These are phyloP conservation scores for Colletotrichum camelliae DNA, from an alignment of 2,329 filamentous ascomycete species.

Conservation along the genomic window DNA sequence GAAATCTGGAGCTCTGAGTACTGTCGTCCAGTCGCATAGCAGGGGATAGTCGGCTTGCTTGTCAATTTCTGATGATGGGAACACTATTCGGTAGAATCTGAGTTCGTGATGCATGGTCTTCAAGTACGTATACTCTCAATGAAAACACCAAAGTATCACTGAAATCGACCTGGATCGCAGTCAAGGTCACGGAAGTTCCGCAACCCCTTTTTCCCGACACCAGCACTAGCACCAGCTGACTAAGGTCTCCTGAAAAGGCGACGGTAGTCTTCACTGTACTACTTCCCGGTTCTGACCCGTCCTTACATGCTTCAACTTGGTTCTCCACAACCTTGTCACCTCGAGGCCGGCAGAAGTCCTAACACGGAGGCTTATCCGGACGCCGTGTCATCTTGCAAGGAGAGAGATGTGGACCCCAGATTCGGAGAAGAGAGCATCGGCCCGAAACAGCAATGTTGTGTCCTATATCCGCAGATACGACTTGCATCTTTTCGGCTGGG, in stretches of 20 bases:
- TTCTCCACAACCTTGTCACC: background rate
- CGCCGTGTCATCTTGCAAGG: background rate
- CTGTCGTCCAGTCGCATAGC: too few relatives aligned
- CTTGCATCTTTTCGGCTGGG: background rate
- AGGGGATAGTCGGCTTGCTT: too few relatives aligned
- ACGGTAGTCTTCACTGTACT: rapidly evolving
- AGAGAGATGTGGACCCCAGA: background rate
- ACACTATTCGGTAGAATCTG: too few relatives aligned
- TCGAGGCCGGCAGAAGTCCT: background rate
- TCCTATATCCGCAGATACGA: background rate
- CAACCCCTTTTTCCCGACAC: background rate
- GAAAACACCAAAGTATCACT: rapidly evolving
- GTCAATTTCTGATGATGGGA: too few relatives aligned
- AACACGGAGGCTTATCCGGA: background rate
- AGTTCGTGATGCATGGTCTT: too few relatives aligned
- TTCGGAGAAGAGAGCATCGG: background rate
- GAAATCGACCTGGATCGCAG: background rate
- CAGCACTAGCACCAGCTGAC: background rate
- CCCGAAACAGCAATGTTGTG: background rate
- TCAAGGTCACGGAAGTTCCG: background rate
- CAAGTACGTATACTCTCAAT: background rate
- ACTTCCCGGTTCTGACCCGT: rapidly evolving
- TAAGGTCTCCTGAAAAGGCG: rapidly evolving
- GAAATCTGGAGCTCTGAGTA: too few relatives aligned
- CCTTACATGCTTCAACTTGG: background rate